Evolutionary conservation across 257 asterid genomes (phyloP), one percentile per base, ranked within the genome.

Genomic region (Penstemon davidsonii): DNA sequence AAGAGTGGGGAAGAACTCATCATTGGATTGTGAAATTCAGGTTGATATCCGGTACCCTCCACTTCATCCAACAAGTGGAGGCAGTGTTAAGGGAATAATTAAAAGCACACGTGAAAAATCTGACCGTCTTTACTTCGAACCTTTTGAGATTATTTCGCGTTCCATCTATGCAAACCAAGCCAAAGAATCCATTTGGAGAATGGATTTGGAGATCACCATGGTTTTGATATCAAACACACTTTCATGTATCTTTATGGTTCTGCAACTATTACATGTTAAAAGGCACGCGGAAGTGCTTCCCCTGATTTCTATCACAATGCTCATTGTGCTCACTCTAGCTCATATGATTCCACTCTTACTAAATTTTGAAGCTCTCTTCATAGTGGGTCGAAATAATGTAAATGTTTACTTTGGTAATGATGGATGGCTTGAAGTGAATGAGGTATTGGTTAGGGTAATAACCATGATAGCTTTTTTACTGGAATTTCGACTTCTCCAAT

Each of bases 171-270:
- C 67, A 38, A 85, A 79, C 44, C 89, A 89, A 84, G 96, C 87
- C 66, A 85, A 71, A 76, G 86, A 86, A 52, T 87, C 97, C 45
- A 70, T 89, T 45, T 89, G 95, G 93, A 85, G 87, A 70, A 88
- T 90, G 89, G 98, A 92, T 84, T 80, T 92, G 73, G 98, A 92
- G 84, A 81, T 89, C 80, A 80, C 93, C 19, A 81, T 89, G 91
- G 89, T 92, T 66, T 84, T 92, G 25, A 64, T 88, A 76, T 87
- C 98, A 78, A 86, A 71, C 77, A 83, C 98, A 0, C 84, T 92
- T 64, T 79, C 83, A 8, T 89, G 98, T 45, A 58, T 87, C 64
- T 87, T 86, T 78, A 72, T 85, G 41, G 85, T 82, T 59, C 77
- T 92, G 82, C 98, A 92, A 83, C 79, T 92, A 56, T 60, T 86